Conservation (phyloP, 371 early-diverging fungal genomes). For the Actinomortierella wolfii region DNA sequence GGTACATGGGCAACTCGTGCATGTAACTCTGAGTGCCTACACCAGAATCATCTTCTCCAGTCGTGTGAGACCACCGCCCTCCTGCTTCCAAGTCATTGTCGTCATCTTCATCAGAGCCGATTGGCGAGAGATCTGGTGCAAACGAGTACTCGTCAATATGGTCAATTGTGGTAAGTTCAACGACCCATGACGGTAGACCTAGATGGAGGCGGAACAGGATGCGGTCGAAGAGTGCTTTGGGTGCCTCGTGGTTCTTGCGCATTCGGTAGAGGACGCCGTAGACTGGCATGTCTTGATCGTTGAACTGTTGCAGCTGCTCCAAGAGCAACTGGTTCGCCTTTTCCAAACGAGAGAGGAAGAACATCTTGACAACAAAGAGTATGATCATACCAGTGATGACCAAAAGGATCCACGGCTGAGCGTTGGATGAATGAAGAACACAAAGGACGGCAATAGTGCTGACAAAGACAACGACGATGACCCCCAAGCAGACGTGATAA, state of each 20-base stretch:
- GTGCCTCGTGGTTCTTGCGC: slow-evolving; percentile 6
- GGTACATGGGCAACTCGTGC: too few species aligned
- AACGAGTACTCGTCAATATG: slow-evolving; percentile 39
- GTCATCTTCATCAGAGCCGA: too few species aligned
- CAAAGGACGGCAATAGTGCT: slow-evolving; percentile 11
- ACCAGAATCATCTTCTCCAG: too few species aligned
- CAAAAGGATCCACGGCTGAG: slow-evolving; percentile 33
- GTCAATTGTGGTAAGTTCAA: slow-evolving; percentile 33
- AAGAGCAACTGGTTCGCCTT: slow-evolving; percentile 28
- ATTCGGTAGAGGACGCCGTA: slow-evolving; percentile 35
- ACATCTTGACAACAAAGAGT: slow-evolving; percentile 33
- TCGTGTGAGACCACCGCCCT: too few species aligned
- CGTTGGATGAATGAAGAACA: slow-evolving; percentile 22
- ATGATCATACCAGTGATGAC: slow-evolving; percentile 24
- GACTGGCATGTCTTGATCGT: slow-evolving; percentile 34
- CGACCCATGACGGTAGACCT: slow-evolving; percentile 18
- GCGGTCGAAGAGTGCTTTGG: slow-evolving; percentile 2
- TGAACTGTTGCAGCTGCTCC: slow-evolving; percentile 14
- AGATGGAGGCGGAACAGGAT: slow-evolving; percentile 20
- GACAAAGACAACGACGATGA: slow-evolving; percentile 15
- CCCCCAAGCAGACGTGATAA: slow-evolving; percentile 17
- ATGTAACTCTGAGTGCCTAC: too few species aligned
- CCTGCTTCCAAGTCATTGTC: too few species aligned
- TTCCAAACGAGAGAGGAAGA: slow-evolving; percentile 37
- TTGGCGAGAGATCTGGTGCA: too few species aligned